A percentile compares a stretch with the other conserved stretches of the same genome.
Conservation (phyloP, 805 yeast species). For the Schwanniomyces vanrijiae region DNA sequence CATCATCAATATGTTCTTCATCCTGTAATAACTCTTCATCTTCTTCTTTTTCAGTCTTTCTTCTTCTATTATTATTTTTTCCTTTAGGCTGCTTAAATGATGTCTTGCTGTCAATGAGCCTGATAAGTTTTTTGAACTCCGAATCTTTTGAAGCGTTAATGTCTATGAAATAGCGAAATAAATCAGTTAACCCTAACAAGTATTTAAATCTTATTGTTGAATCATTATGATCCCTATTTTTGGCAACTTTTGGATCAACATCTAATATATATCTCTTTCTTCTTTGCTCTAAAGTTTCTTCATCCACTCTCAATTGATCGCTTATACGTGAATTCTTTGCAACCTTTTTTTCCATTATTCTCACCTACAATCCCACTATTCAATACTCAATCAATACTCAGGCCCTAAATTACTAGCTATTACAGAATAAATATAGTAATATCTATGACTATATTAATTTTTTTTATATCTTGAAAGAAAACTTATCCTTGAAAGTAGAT, state of each 20-base stretch:
- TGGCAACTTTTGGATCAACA: conserved; percentile 58
- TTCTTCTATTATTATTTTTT: conserved; percentile 36
- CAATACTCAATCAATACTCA: not conserved
- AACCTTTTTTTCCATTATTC: conserved; percentile 4
- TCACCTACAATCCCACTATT: not conserved
- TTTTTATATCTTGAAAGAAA: not conserved
- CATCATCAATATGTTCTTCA: conserved; percentile 63
- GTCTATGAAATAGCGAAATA: conserved; percentile 86
- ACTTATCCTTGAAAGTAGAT: not conserved
- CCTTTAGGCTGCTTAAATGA: conserved; percentile 32
- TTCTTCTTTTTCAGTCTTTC: conserved; percentile 94
- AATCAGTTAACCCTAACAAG: conserved; percentile 75
- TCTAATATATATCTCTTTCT: conserved; percentile 49
- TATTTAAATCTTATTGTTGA: conserved; percentile 79
- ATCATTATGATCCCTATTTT: conserved; percentile 53
- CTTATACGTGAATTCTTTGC: conserved; percentile 4
- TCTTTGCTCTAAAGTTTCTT: conserved; percentile 30
- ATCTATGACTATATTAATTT: not conserved
- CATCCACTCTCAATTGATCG: not conserved
- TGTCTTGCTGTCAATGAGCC: conserved; percentile 52
- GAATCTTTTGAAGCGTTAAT: conserved; percentile 78
- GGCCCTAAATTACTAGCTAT: not conserved
- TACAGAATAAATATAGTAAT: not conserved
- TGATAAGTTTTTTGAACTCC: conserved; percentile 59
- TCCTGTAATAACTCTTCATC: conserved; percentile 88